Conservation (phyloP, 441 rosid species). For the Hura crepitans region DNA sequence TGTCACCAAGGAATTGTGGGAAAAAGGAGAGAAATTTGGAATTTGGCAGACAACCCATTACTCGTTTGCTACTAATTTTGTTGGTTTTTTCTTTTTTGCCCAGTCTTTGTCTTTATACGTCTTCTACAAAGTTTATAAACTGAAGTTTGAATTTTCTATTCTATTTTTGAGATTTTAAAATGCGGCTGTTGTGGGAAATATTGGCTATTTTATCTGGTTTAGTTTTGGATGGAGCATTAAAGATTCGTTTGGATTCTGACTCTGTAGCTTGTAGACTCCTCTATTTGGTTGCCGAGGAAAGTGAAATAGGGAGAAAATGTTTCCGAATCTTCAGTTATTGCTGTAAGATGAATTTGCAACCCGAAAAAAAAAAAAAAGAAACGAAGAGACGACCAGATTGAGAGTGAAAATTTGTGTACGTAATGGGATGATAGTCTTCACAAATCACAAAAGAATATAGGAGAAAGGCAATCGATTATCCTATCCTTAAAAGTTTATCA, state of each 20-base stretch:
- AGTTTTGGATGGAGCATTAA: conserved; percentile 3
- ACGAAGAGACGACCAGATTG: not conserved
- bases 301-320: not conserved
- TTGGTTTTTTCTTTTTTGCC: conserved; percentile 8
- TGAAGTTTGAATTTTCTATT: not conserved
- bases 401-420: not conserved
- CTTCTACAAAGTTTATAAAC: no score
- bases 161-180: not conserved
- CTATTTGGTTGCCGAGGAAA: conserved; percentile 23
- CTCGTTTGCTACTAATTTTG: not conserved
- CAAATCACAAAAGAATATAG: not conserved
- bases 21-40: conserved; percentile 16
- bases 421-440: not conserved
- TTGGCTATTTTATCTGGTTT: conserved; percentile 15
- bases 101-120: not conserved
- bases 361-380: no score
- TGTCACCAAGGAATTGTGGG: conserved; percentile 23
- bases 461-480: conserved; percentile 1
- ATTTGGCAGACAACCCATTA: conserved; percentile 16
- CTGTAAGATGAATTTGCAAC: not conserved
- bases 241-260: conserved; percentile 4
- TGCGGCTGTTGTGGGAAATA: conserved; percentile 7
- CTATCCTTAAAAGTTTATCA: not conserved
- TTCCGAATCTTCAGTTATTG: not conserved
- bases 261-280: conserved; percentile 4